phyloP scores from a whole-genome alignment of 371 early-diverging fungal genomes.

The Zychaea mexicana region DNA sequence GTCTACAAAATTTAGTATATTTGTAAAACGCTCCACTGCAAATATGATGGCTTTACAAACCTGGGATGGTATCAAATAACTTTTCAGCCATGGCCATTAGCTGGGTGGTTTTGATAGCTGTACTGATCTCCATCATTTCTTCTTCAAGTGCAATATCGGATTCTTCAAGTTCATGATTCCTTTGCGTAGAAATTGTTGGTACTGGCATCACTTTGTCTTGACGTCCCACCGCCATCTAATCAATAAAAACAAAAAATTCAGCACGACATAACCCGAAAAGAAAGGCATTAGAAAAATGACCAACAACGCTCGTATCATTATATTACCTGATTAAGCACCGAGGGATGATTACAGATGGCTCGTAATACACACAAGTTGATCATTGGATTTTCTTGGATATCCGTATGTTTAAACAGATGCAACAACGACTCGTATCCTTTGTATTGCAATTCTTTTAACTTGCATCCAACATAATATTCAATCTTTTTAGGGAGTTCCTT shows the following conservation, averaged over 20 bases:
- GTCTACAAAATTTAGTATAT: no score
- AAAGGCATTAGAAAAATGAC: no score
- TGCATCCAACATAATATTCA: conserved; percentile 72
- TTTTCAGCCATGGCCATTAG: background rate
- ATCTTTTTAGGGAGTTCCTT: conserved; percentile 65
- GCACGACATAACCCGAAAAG: no score
- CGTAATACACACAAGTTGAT: conserved; percentile 30
- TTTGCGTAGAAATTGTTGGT: no score
- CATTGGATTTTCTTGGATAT: conserved; percentile 10
- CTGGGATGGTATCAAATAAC: background rate
- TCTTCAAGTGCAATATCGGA: background rate
- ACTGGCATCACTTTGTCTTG: background rate
- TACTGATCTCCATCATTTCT: background rate
- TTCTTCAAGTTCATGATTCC: background rate
- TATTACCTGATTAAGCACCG: conserved; percentile 39
- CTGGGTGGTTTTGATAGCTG: background rate
- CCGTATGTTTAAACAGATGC: background rate
- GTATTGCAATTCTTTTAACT: conserved; percentile 57
- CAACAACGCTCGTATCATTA: background rate
- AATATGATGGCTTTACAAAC: no score
- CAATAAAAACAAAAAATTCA: no score
- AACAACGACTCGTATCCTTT: conserved; percentile 47
- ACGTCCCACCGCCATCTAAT: background rate
- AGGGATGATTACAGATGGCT: conserved; percentile 76
- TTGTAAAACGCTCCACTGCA: no score